Evolutionary conservation across 805 yeast species (phyloP).

Genomic region (Yamadazyma philogaea): DNA sequence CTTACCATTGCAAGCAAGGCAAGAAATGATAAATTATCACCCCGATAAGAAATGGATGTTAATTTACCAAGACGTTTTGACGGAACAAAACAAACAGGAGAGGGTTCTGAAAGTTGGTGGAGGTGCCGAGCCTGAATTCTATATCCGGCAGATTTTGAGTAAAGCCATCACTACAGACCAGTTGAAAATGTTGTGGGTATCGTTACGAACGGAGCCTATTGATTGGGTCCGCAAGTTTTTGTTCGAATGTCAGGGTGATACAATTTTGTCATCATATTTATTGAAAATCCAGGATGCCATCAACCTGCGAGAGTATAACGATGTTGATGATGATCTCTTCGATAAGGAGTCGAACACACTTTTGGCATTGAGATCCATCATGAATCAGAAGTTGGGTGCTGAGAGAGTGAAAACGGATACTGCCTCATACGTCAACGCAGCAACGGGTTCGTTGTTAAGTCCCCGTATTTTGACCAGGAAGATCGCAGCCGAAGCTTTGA

Average conservation of each 20-base stretch:
- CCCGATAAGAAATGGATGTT: conserved; percentile 87
- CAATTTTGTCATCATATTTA: conserved; percentile 63
- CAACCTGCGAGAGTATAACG: conserved; percentile 24
- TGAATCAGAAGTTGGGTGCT: conserved; percentile 63
- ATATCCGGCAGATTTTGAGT: conserved; percentile 70
- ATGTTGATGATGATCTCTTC: conserved; percentile 48
- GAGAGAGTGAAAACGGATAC: conserved; percentile 50
- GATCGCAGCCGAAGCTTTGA: conserved; percentile 73
- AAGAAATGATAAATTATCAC: conserved; percentile 71
- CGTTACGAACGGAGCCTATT: conserved; percentile 82
- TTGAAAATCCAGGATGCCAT: conserved; percentile 50
- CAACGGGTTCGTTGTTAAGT: conserved; percentile 71
- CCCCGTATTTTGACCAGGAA: conserved; percentile 73
- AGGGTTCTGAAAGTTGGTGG: conserved; percentile 22
- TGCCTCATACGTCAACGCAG: conserved; percentile 49
- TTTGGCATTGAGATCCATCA: conserved; percentile 70
- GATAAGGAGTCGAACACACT: conserved; percentile 76
- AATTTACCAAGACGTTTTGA: conserved; percentile 77
- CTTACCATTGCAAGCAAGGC: conserved; percentile 68
- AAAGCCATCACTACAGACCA: conserved; percentile 66
- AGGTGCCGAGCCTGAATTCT: conserved; percentile 62
- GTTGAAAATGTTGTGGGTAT: conserved; percentile 83
- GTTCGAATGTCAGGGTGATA: conserved; percentile 72
- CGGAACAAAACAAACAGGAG: conserved; percentile 61
- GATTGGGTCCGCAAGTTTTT: conserved; percentile 79